phyloP scores from a whole-genome alignment of 108 stramenopile genomes.

The Mediolabrus comicus region DNA sequence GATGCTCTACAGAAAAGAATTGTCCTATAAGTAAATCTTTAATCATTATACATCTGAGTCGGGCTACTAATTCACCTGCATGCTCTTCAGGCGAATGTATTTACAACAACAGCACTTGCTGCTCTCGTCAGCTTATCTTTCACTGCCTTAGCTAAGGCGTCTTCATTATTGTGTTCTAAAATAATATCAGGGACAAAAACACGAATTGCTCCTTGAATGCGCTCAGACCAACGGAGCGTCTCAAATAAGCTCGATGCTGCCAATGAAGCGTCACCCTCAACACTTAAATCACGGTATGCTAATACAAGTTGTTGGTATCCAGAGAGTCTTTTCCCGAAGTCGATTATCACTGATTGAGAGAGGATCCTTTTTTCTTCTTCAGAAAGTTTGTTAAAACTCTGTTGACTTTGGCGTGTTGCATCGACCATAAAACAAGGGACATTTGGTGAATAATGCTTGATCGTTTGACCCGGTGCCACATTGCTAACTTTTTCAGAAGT shows the following conservation, averaged over 20 bases:
- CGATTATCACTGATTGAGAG: slow-evolving; percentile 73
- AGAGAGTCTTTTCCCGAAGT: slow-evolving; percentile 70
- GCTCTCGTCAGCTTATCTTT: slow-evolving; percentile 85
- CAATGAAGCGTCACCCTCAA: slow-evolving; percentile 51
- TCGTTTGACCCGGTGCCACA: slow-evolving; percentile 92
- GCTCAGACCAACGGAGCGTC: slow-evolving; percentile 88
- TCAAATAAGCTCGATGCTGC: slow-evolving; percentile 83
- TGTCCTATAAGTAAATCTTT: neutral
- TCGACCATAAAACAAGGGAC: slow-evolving; percentile 77
- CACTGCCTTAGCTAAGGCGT: slow-evolving; percentile 70
- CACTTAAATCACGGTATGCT: slow-evolving; percentile 81
- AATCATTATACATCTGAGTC: neutral
- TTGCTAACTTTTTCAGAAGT: slow-evolving; percentile 57
- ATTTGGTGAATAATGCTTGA: slow-evolving; percentile 97
- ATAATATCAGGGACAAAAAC: slow-evolving; percentile 75
- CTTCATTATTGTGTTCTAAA: slow-evolving; percentile 16
- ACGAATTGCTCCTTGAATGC: slow-evolving; percentile 49
- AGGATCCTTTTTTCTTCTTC: slow-evolving; percentile 41
- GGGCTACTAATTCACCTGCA: too few species aligned
- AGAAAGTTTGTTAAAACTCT: neutral
- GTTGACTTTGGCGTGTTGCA: slow-evolving; percentile 14
- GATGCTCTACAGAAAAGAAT: slow-evolving; percentile 20
- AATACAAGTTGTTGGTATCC: slow-evolving; percentile 52
- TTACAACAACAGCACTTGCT: slow-evolving; percentile 81
- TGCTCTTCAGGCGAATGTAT: slow-evolving; percentile 20